Conservation (phyloP, 2,329 filamentous ascomycete species). For the Trichoderma brevicompactum region DNA sequence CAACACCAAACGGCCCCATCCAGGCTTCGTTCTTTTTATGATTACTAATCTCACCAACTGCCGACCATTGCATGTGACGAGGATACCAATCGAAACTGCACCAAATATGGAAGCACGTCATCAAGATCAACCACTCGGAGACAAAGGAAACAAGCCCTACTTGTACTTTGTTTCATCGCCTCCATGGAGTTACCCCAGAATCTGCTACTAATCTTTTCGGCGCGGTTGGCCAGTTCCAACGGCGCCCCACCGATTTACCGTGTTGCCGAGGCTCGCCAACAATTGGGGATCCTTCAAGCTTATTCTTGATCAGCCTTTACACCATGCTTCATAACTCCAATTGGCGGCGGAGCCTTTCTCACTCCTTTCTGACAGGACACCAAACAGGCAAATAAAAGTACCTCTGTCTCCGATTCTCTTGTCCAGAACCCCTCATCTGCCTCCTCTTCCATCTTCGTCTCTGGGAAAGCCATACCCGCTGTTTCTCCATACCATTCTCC, state of each 20-base stretch:
- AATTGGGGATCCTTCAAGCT: constrained; percentile 2
- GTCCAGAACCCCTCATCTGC: no score
- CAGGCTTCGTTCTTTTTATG: no score
- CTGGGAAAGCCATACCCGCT: no score
- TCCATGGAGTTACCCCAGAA: constrained; percentile 16
- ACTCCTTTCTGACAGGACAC: not conserved
- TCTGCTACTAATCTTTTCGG: constrained; percentile 9
- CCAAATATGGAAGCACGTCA: not conserved
- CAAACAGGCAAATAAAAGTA: no score
- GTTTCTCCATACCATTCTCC: no score
- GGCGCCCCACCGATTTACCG: not conserved
- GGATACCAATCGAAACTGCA: not conserved
- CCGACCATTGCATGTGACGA: not conserved
- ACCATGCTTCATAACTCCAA: not conserved
- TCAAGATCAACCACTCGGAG: constrained; percentile 3
- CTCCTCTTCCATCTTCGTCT: no score
- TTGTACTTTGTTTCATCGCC: not conserved
- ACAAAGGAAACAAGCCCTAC: not conserved
- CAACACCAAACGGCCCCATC: no score
- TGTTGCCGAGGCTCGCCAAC: constrained; percentile 8
- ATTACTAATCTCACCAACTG: not conserved
- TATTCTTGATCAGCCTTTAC: not conserved
- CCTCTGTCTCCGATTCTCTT: no score
- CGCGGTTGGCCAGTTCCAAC: not conserved
- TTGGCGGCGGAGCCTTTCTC: not conserved